Percentiles rank a stretch among this genome's conserved stretches.
Conservation (phyloP, 306 rosid genomes). For the Prunus armeniaca region DNA sequence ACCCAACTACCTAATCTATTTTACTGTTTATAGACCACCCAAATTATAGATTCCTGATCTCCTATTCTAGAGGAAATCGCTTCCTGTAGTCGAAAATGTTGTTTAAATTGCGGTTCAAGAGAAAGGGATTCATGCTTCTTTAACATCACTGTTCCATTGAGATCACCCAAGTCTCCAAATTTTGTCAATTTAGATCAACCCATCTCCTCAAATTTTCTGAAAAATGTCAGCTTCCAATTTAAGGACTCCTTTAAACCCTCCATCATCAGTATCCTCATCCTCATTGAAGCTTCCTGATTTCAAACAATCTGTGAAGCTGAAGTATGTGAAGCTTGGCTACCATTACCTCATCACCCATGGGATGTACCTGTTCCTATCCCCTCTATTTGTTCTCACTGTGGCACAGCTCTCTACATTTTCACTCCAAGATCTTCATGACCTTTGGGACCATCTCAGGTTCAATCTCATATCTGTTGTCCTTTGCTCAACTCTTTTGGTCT, state of each 20-base stretch:
- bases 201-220: background rate
- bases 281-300: slow-evolving; percentile 45
- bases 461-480: slow-evolving; percentile 44
- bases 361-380: slow-evolving; percentile 46
- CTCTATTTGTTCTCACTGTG: slow-evolving; percentile 29
- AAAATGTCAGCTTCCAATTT: slow-evolving; percentile 38
- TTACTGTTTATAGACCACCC: no score
- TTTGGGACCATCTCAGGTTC: slow-evolving; percentile 49
- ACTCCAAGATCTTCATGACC: slow-evolving; percentile 37
- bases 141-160: slow-evolving; percentile 13
- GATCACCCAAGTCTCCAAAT: slow-evolving; percentile 6
- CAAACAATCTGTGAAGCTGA: slow-evolving; percentile 52
- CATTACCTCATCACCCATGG: slow-evolving; percentile 58
- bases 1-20: background rate
- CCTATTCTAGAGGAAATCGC: background rate
- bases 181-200: slow-evolving; percentile 13
- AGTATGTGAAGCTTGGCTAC: slow-evolving; percentile 62
- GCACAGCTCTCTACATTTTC: slow-evolving; percentile 49
- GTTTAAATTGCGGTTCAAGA: slow-evolving; percentile 12
- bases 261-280: slow-evolving; percentile 21
- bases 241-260: slow-evolving; percentile 24
- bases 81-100: slow-evolving; percentile 5
- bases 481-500: slow-evolving; percentile 45
- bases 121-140: slow-evolving; percentile 13
- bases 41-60: background rate